Base-by-base conservation (phyloP, 202 grass and related monocot genomes). In the Brachypodium distachyon region DNA sequence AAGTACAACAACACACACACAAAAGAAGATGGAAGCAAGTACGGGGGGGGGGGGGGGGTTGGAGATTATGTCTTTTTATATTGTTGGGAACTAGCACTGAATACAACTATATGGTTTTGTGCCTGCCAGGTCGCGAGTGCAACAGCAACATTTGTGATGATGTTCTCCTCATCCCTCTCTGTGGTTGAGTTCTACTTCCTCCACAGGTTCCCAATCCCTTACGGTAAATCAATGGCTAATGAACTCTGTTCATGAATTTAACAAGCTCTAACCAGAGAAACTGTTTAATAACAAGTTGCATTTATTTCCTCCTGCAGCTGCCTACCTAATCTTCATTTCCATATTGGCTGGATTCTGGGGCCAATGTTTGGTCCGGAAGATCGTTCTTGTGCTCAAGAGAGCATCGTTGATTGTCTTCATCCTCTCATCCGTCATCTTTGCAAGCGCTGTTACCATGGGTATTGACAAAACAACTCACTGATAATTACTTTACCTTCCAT, bases 101-200 rank as follows among this genome's bases (percentile, higher is more conserved):
- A 1, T 34, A 5, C 27, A 61, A 32, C 19, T 54, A 3, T 79
- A n/a, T n/a, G n/a, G 12, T 0, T 33, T 77, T 88, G 10, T 90
- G 12, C 68, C 21, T 83, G 43, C 27, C 56, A 99, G 96, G 96
- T 99, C 52, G 96, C 92, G 62, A 99, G 96, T 83, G 96, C 90
- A 40, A 99, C 92, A 80, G 92, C 96, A 49, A 99, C 96, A 77
- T 99, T 99, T 23, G 92, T 99, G 50, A 99, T 99, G 96, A 99
- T 99, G 96, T 99, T 99, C 87, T 99, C 96, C 51, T 99, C 96
- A 3, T 99, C 92, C 26, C 90, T 99, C 23, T 99, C 96, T 0
- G 96, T 99, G 48, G 83, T 96, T 33, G 96, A 99, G 76, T 99
- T 99, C 43, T 96, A 93, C 85, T 91, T 99, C 18, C 78, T 99